Evolutionary conservation across 768 basidiomycete genomes (phyloP).

Genomic region (Kwoniella heveanensis): DNA sequence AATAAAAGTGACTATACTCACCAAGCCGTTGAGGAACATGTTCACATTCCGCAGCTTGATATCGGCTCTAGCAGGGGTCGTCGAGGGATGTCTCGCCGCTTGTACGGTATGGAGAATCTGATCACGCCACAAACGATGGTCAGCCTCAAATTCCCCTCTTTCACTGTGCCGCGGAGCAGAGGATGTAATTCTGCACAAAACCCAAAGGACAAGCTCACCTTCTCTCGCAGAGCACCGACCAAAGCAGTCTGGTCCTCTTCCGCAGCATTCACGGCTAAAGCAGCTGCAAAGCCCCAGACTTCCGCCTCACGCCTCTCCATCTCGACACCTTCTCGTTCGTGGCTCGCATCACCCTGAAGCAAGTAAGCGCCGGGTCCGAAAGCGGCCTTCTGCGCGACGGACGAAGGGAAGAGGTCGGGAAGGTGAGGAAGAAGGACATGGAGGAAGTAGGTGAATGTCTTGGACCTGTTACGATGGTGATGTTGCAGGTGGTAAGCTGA

Average conservation of each 20-base stretch:
- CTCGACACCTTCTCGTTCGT: slow-evolving; percentile 50
- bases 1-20: no score
- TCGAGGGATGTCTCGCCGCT: slow-evolving; percentile 72
- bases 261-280: slow-evolving; percentile 72
- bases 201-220: slow-evolving; percentile 61
- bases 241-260: slow-evolving; percentile 85
- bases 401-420: slow-evolving; percentile 83
- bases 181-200: no score
- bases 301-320: slow-evolving; percentile 55
- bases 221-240: slow-evolving; percentile 82
- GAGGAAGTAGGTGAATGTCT: slow-evolving; percentile 85
- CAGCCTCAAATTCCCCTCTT: no score
- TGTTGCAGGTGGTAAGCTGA: no score
- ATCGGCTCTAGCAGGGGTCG: slow-evolving; percentile 67
- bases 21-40: slow-evolving; percentile 61
- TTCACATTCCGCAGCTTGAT: slow-evolving; percentile 90
- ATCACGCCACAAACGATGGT: neutral
- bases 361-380: slow-evolving; percentile 58
- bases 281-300: slow-evolving; percentile 55
- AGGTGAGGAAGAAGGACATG: slow-evolving; percentile 75
- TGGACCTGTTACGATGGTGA: no score
- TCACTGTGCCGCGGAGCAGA: no score
- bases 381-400: slow-evolving; percentile 59
- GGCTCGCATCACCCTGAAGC: slow-evolving; percentile 30
- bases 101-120: slow-evolving; percentile 75